A percentile compares a stretch with the other conserved stretches of the same genome.
These are phyloP conservation scores for Seiridium cupressi DNA, from an alignment of 2,329 filamentous ascomycete genomes.

Conservation along the genomic window DNA sequence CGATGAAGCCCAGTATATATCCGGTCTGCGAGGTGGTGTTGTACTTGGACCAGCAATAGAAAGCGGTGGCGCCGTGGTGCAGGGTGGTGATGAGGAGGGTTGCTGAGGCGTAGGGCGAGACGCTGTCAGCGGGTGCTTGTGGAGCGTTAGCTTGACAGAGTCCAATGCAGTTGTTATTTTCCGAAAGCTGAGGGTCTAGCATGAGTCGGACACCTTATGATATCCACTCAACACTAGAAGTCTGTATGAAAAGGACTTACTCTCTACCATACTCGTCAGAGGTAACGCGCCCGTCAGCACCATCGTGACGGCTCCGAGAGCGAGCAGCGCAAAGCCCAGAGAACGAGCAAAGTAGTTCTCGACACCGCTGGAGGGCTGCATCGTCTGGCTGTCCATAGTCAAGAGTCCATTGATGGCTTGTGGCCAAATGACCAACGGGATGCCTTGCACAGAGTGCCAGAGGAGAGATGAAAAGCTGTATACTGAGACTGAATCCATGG, in stretches of 20 bases:
- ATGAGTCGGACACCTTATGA: no score
- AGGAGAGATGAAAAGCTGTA: conserved; percentile 51
- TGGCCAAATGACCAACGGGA: conserved; percentile 47
- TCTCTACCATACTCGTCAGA: conserved; percentile 48
- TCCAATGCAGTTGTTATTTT: no score
- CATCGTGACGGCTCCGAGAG: conserved; percentile 62
- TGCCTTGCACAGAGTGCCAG: conserved; percentile 48
- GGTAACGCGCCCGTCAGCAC: conserved; percentile 71
- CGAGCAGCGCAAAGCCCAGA: conserved; percentile 65
- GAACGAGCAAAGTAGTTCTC: conserved; percentile 74
- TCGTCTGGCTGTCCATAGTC: conserved; percentile 8
- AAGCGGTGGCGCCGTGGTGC: conserved; percentile 62
- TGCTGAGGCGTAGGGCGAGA: conserved; percentile 64
- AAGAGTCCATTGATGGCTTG: conserved; percentile 45
- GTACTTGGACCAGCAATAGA: conserved; percentile 69
- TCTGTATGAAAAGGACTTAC: conserved; percentile 23
- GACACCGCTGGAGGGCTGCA: conserved; percentile 41
- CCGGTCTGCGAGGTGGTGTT: conserved; percentile 52
- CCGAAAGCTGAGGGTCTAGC: not conserved
- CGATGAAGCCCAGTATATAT: conserved; percentile 59
- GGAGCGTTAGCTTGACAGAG: no score
- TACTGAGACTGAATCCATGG: conserved; percentile 43
- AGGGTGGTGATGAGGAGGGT: conserved; percentile 63
- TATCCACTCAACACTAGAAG: no score
- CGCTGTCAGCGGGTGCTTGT: conserved; percentile 20